Conservation (phyloP, 495 filamentous ascomycete genomes). For the Podospora australis region DNA sequence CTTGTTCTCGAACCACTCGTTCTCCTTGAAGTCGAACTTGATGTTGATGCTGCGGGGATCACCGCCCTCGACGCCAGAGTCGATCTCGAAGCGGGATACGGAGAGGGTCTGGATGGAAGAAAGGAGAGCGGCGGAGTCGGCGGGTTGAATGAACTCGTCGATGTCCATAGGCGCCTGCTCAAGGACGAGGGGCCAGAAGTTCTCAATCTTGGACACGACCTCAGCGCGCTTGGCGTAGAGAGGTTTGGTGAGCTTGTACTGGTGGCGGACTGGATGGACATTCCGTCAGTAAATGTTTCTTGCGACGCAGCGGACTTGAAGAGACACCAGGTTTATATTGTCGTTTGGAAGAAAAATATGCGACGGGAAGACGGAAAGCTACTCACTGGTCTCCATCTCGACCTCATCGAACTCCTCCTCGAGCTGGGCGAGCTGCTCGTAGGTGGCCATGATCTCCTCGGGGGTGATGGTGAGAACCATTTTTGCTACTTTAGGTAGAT, state of each 20-base stretch:
- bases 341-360: not conserved
- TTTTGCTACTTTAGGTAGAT: slow-evolving; percentile 6
- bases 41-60: slow-evolving; percentile 62
- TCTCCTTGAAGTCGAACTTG: slow-evolving; percentile 55
- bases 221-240: slow-evolving; percentile 68
- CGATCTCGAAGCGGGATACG: slow-evolving; percentile 72
- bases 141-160: slow-evolving; percentile 75
- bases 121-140: slow-evolving; percentile 63
- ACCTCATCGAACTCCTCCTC: slow-evolving; percentile 66
- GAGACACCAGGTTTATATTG: not conserved
- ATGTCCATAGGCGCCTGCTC: slow-evolving; percentile 76
- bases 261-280: slow-evolving; percentile 48
- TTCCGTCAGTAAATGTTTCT: not conserved
- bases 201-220: slow-evolving; percentile 58
- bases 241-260: slow-evolving; percentile 44
- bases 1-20: slow-evolving; percentile 67
- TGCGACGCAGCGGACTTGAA: not conserved
- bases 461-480: slow-evolving; percentile 37
- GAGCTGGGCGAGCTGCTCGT: slow-evolving; percentile 53
- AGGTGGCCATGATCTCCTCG: slow-evolving; percentile 40
- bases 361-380: not conserved
- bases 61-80: slow-evolving; percentile 43
- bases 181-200: slow-evolving; percentile 87
- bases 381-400: slow-evolving; percentile 64
- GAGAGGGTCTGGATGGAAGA: slow-evolving; percentile 53